Evolutionary conservation across 140 eudicot species (phyloP).

Genomic region (Stevia rebaudiana): DNA sequence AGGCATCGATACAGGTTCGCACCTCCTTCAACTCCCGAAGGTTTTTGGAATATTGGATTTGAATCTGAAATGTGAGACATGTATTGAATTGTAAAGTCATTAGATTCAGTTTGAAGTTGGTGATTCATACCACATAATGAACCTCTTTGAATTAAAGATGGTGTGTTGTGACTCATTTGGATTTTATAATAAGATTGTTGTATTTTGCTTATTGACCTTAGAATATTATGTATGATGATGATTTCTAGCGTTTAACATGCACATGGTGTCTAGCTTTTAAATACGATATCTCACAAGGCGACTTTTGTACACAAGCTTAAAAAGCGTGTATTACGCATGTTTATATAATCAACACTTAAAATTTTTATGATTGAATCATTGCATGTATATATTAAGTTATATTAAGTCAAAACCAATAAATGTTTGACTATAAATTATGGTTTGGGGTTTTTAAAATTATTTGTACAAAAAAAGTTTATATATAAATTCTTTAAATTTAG

Average conservation of each 20-base stretch:
- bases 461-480: too few relatives aligned
- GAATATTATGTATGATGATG: not conserved
- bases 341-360: too few relatives aligned
- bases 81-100: constrained; percentile 16
- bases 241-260: not conserved
- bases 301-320: too few relatives aligned
- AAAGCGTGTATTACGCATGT: too few relatives aligned
- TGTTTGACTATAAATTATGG: too few relatives aligned
- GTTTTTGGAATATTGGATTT: constrained; percentile 99
- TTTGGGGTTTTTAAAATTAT: too few relatives aligned
- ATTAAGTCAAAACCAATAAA: too few relatives aligned
- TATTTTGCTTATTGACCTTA: not conserved
- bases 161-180: not conserved
- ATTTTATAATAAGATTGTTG: not conserved
- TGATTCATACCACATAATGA: constrained; percentile 7
- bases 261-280: not conserved
- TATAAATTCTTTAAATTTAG: too few relatives aligned
- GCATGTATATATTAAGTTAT: too few relatives aligned
- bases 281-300: not conserved
- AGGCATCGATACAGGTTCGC: constrained; percentile 92
- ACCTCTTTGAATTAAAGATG: constrained; percentile 1
- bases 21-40: constrained; percentile 96
- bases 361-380: too few relatives aligned
- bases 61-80: constrained; percentile 72
- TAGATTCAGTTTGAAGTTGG: not conserved